Conservation (phyloP, 1,284 basidiomycete species). For the Lentinula novae-zelandiae region DNA sequence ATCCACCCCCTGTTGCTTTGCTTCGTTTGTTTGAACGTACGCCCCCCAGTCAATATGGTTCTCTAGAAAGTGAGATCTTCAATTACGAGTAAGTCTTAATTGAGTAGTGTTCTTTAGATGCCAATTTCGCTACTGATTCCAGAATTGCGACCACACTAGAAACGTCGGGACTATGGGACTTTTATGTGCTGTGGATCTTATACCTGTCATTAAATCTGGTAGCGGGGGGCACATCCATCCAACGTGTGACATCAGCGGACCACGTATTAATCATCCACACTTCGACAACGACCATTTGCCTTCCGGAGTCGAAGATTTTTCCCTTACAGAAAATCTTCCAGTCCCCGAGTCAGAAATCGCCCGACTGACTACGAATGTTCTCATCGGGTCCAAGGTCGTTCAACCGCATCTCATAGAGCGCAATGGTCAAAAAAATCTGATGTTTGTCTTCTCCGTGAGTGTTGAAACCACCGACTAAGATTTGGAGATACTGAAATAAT, state of each 20-base stretch:
- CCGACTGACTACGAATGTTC: slow-evolving; percentile 26
- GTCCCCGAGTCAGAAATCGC: neutral
- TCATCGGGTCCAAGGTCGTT: slow-evolving; percentile 44
- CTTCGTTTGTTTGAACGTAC: slow-evolving; percentile 26
- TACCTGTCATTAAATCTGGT: slow-evolving; percentile 32
- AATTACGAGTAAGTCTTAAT: slow-evolving; percentile 32
- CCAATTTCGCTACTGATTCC: neutral
- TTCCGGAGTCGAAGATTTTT: neutral
- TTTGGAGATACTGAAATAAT: neutral
- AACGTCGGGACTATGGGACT: slow-evolving; percentile 46
- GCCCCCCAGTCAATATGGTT: slow-evolving; percentile 14
- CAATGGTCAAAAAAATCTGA: slow-evolving; percentile 38
- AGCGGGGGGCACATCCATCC: too few relatives aligned
- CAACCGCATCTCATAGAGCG: slow-evolving; percentile 42
- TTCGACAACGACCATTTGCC: neutral
- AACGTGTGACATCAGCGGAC: too few relatives aligned
- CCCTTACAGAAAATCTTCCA: neutral
- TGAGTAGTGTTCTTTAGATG: neutral
- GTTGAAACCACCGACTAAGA: neutral
- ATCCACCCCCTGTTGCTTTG: slow-evolving; percentile 37
- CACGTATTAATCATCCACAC: too few relatives aligned
- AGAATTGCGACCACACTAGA: slow-evolving; percentile 21
- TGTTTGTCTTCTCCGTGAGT: slow-evolving; percentile 55
- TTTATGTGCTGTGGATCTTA: slow-evolving; percentile 60
- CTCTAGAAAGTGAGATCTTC: slow-evolving; percentile 27